Evolutionary conservation across 331 rosid species (phyloP), one percentile per base, ranked within the genome.

Genomic region (Spiraea crenata): DNA sequence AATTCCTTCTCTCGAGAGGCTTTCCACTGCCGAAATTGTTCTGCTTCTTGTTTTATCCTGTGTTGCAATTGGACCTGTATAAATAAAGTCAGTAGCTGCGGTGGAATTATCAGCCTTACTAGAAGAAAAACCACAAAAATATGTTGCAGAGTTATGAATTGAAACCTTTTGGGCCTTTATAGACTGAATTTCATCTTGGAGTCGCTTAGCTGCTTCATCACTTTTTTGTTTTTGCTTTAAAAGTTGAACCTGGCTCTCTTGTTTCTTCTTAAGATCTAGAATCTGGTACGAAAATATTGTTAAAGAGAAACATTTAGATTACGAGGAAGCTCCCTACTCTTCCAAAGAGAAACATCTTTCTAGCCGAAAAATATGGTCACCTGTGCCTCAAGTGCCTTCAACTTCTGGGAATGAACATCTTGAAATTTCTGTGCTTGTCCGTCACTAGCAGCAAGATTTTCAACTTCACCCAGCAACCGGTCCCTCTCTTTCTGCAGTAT

Each of bases 11-110:
- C 99, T 81, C 99, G 90, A 57, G 98, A 89, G 49, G 98, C 99
- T 84, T 95, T 95, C 99, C 99, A 95, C 73, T 88, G 99, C 65
- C 99, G 93, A 82, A 95, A 95, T 77, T 95, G 99, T 77, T 95
- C 99, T 9, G 98, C 98, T 77, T 95, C 99, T 86, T 95, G 99
- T 82, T 95, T 95, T 80, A 95, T 95, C 82, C 80, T 91, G 48
- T 95, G 96, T 81, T 95, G 99, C 84, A 95, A 77, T 67, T 95
- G 99, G 81, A 95, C 99, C 99, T 95, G 79, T 62, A 69, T 77
- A 16, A 67, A 62, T 54, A 9, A 40, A 7, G 41, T 41, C 76
- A 76, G 79, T 56, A 31, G 35, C 77, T 19, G 71, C 48, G 38
- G 61, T 39, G 54, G 41, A 31, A 49, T 60, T 31, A 52, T 74